Evolutionary conservation across 2,329 filamentous ascomycete species (phyloP), one percentile per base, ranked within the genome.

Genomic region (Ophiostoma quercus): DNA sequence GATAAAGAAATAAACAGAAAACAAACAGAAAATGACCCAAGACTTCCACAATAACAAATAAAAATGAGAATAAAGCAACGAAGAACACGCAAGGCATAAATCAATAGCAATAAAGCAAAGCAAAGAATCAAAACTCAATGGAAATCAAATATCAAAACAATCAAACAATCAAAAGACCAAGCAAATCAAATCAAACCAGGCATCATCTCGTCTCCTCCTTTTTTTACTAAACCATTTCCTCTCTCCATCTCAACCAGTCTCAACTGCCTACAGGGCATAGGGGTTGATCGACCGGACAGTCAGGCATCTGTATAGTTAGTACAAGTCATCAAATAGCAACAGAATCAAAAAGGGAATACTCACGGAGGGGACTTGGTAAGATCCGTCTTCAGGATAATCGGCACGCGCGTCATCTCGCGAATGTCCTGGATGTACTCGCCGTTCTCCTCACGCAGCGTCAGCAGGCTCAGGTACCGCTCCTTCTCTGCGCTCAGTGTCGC

Each of bases 311-410:
- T 19, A 74, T 85, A 80, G 85, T 82, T 76, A 74, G 71, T 16
- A 67, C 12, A 3, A 6, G 16, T 14, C 14, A 2, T 11, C 12
- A 9, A 9, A 39, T 34, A 63, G n/a, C 4, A 39, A 22, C 37
- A 39, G 19, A 43, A 32, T 14, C 3, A 32, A 29, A 29, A 66
- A 25, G 1, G 25, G 25, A 62, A 34, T 7, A 94, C 95, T 89
- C 91, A 99, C 94, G 95, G 95, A 82, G 95, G 95, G 83, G 94
- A 98, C 91, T 99, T 99, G 82, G 86, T 92, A 77, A 99, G 87
- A 82, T 99, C 95, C 74, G 95, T 98, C 89, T 97, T 98, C 77
- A 99, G 83, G 79, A 99, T 96, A 74, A 99, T 91, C n/a, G 95
- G 95, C 72, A 99, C 91, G 75, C 94, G 87, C 62, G 92, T 94